These are phyloP conservation scores for Paecilomyces variotii DNA, from an alignment of 2,329 filamentous ascomycete species.

Conservation along the genomic window DNA sequence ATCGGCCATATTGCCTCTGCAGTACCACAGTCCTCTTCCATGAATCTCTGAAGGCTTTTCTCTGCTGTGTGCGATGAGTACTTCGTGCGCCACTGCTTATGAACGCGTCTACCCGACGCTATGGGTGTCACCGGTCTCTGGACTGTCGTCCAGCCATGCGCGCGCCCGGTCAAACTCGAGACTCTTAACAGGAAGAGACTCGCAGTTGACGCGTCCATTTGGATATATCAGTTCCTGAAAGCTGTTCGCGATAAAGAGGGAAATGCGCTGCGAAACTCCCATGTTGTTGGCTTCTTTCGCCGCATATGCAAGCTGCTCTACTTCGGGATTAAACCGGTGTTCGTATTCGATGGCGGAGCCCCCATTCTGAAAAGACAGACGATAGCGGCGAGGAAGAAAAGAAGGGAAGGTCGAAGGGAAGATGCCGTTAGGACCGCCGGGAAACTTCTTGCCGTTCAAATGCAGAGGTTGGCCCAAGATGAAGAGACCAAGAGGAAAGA, in stretches of 20 bases:
- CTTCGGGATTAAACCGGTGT: constrained; percentile 92
- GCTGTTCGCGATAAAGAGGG: constrained; percentile 98
- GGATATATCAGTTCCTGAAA: constrained; percentile 99
- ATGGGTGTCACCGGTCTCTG: constrained; percentile 99
- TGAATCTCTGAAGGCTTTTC: neutral
- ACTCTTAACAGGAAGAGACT: constrained; percentile 94
- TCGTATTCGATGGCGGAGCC: constrained; percentile 95
- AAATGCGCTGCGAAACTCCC: constrained; percentile 89
- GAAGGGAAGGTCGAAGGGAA: constrained; percentile 80
- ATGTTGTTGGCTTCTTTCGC: constrained; percentile 95
- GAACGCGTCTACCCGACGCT: constrained; percentile 1
- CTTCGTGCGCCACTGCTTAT: neutral
- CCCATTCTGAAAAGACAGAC: constrained; percentile 87
- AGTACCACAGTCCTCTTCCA: neutral
- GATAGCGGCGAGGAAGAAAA: constrained; percentile 66
- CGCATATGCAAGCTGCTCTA: constrained; percentile 96
- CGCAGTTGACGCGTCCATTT: constrained; percentile 95
- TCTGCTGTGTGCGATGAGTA: neutral
- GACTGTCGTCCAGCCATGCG: constrained; percentile 91
- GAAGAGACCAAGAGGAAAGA: constrained; percentile 61
- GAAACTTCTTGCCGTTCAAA: constrained; percentile 85
- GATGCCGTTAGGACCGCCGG: constrained; percentile 89
- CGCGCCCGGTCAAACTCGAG: constrained; percentile 89
- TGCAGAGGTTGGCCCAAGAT: constrained; percentile 83
- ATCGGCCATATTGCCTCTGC: neutral